Conservation (phyloP, 345 rosid species). For the Microcos paniculata region DNA sequence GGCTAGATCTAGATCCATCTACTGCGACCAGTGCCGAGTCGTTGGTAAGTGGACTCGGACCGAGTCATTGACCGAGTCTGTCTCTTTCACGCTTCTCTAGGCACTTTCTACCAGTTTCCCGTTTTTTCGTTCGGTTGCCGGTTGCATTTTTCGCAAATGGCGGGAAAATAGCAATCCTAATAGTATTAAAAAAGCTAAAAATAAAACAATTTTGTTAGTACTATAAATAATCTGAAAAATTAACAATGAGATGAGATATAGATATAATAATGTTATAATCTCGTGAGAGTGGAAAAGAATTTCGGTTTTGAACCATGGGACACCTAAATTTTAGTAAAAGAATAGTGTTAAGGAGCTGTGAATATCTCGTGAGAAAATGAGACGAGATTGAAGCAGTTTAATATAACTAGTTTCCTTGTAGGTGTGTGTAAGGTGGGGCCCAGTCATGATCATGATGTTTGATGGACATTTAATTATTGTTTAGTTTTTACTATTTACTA, state of each 20-base stretch:
- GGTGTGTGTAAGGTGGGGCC: slow-evolving; percentile 16
- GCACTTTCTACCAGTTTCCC: neutral
- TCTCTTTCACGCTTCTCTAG: slow-evolving; percentile 18
- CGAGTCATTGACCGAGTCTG: slow-evolving; percentile 28
- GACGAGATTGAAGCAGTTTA: neutral
- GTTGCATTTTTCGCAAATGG: slow-evolving; percentile 3
- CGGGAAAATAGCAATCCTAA: neutral
- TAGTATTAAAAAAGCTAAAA: neutral
- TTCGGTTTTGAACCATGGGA: too few relatives aligned
- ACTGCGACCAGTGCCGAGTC: slow-evolving; percentile 81
- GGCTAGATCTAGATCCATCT: slow-evolving; percentile 65
- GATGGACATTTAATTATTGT: neutral
- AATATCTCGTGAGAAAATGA: neutral
- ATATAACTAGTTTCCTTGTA: neutral
- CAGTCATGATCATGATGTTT: neutral
- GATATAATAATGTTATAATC: neutral
- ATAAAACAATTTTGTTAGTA: neutral
- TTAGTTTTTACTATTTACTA: neutral
- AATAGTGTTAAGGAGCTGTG: neutral
- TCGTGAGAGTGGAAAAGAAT: neutral
- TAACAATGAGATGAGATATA: neutral
- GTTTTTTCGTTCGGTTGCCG: slow-evolving; percentile 23
- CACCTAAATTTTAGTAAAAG: neutral
- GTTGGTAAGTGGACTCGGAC: slow-evolving; percentile 59
- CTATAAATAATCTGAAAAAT: neutral